These are phyloP conservation scores for Penicillium pancosmium DNA, from an alignment of 495 filamentous ascomycete species.

Conservation along the genomic window DNA sequence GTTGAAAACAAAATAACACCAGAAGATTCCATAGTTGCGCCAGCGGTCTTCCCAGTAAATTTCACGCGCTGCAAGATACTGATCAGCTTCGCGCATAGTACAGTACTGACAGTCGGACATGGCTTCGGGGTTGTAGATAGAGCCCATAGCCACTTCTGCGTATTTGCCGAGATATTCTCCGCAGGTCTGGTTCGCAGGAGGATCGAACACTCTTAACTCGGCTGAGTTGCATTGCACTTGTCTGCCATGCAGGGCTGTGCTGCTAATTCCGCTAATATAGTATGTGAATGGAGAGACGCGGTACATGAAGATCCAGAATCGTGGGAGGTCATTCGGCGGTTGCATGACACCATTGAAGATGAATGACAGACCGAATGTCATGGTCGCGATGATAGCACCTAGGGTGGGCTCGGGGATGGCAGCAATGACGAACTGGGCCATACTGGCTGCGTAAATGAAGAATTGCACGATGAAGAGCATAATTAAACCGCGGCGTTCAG, in stretches of 20 bases:
- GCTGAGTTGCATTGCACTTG: constrained; percentile 53
- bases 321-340: constrained; percentile 55
- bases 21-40: constrained; percentile 66
- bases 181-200: constrained; percentile 54
- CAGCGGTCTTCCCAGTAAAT: constrained; percentile 60
- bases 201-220: constrained; percentile 57
- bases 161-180: constrained; percentile 56
- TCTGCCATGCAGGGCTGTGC: constrained; percentile 57
- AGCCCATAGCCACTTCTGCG: constrained; percentile 46
- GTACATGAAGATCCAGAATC: constrained; percentile 82
- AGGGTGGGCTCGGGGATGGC: constrained; percentile 55
- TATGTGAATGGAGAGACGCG: constrained; percentile 70
- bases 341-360: constrained; percentile 64
- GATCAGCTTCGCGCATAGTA: constrained; percentile 56
- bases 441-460: constrained; percentile 43
- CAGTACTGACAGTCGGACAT: constrained; percentile 63
- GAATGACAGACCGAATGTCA: constrained; percentile 58
- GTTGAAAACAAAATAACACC: constrained; percentile 69
- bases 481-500: constrained; percentile 51
- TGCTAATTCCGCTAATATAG: constrained; percentile 58
- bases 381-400: constrained; percentile 55
- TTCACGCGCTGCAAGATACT: constrained; percentile 53
- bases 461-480: constrained; percentile 54
- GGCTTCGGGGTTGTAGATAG: constrained; percentile 51
- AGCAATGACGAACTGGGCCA: constrained; percentile 59